A percentile compares a stretch with the other conserved stretches of the same genome.
Evolutionary conservation across 2,329 filamentous ascomycete species (phyloP).

Genomic region (Teratosphaeria epicoccoides): DNA sequence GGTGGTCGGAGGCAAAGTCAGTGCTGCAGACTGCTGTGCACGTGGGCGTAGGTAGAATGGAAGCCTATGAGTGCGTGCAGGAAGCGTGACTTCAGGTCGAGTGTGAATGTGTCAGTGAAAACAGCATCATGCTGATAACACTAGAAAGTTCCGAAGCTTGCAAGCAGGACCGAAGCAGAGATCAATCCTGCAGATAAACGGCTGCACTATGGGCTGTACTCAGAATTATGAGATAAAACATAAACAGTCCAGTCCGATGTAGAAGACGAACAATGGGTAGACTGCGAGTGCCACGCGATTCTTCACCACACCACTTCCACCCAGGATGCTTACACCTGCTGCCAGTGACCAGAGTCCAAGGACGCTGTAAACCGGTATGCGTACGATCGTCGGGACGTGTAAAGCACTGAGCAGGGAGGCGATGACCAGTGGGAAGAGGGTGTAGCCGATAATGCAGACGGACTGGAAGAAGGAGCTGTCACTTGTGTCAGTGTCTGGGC

Average conservation of each 20-base stretch:
- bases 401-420: conserved; percentile 82
- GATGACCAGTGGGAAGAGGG: conserved; percentile 90
- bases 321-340: conserved; percentile 89
- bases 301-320: conserved; percentile 88
- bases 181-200: not conserved
- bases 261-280: conserved; percentile 91
- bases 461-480: conserved; percentile 91
- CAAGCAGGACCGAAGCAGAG: not conserved
- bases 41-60: not conserved
- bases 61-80: too few relatives aligned
- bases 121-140: not conserved
- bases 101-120: not conserved
- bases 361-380: conserved; percentile 83
- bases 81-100: not conserved
- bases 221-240: conserved; percentile 82
- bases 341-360: conserved; percentile 88
- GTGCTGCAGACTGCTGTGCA: not conserved
- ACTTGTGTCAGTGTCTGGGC: conserved; percentile 20
- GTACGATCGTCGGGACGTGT: conserved; percentile 63
- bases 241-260: conserved; percentile 80
- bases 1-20: not conserved
- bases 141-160: not conserved
- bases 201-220: conserved; percentile 3
- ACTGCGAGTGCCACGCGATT: conserved; percentile 90
- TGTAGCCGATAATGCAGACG: conserved; percentile 96